phyloP scores from a whole-genome alignment of 2,329 filamentous ascomycete species.

The Arachnopeziza araneosa region DNA sequence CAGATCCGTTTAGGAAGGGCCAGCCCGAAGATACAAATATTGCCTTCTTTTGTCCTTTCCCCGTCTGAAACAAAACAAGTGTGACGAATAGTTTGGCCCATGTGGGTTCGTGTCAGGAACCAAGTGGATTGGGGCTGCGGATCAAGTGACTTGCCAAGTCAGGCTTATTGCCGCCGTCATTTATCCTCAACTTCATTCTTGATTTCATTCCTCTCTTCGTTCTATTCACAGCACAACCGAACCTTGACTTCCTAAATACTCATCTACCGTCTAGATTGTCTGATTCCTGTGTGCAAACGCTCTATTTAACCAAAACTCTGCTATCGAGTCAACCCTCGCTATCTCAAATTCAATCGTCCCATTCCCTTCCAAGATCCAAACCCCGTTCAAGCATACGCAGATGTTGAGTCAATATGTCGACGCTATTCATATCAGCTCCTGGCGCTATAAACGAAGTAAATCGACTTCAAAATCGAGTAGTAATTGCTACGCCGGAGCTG shows the following conservation, averaged over 20 bases:
- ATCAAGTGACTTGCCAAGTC: neutral
- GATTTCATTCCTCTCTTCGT: neutral
- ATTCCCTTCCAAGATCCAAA: neutral
- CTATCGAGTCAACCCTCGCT: neutral
- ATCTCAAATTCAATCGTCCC: neutral
- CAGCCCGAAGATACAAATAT: neutral
- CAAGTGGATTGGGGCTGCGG: slow-evolving; percentile 6
- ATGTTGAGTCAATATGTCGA: slow-evolving; percentile 30
- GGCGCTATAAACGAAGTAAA: slow-evolving; percentile 28
- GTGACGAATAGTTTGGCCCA: slow-evolving; percentile 1
- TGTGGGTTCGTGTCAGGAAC: slow-evolving; percentile 4
- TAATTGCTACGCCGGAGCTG: slow-evolving; percentile 16
- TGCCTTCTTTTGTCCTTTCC: neutral
- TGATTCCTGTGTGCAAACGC: neutral
- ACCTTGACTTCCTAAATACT: neutral
- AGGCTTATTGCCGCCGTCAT: neutral
- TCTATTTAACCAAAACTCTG: neutral
- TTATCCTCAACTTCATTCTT: slow-evolving; percentile 1
- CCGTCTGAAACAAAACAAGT: neutral
- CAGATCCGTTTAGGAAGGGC: neutral
- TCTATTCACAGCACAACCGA: slow-evolving; percentile 11
- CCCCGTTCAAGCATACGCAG: slow-evolving; percentile 20
- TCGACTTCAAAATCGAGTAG: slow-evolving; percentile 18
- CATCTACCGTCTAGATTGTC: neutral
- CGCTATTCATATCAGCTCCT: slow-evolving; percentile 27